Base-by-base conservation (phyloP, 1,139 yeast genomes). In the Magnusiomyces sp. region DNA sequence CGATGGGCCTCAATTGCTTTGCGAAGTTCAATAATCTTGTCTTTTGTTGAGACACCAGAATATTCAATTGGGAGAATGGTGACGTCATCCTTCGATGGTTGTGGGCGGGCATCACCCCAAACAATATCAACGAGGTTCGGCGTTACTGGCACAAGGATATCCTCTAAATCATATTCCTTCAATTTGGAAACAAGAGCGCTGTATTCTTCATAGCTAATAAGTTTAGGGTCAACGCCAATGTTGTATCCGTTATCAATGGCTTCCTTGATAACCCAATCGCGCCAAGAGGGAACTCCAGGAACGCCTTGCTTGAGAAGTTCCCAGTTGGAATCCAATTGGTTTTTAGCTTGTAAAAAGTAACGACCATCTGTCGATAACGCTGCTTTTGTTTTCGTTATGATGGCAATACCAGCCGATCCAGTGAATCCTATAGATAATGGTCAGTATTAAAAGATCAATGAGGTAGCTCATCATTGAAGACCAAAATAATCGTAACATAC, bases 371-470 rank as follows among this genome's bases (percentile, higher is more conserved):
- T 94, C 10, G 95, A 81, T 58, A 94, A 73, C 3, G 84, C 84
- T 33, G 95, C 92, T 56, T 79, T 74, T 9, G 84, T 83, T 31
- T 52, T 49, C n/a, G 97, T 83, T 41, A 92, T 73, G 40, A 94
- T 76, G 2, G 97, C 98, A 40, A 89, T 75, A 50, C 98, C 99
- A 1, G 97, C 97, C 52, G 95, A 83, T 3, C 99, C 99, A 51
- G 87, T 84, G 69, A 92, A 92, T 0, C 52, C 29, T 23, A 23
- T 7, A 23, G 29, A 23, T 23, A 7, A 23, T 23, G 29, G 7
- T 23, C 4, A 7, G 29, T 23, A 5, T 23, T 5, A 23, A 23
- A 23, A 23, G 16, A 36, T 43, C 23, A 39, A 9, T 23, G 14
- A 27, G n/a, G 13, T 23, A 1, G 29, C 40, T 20, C 13, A 20